Evolutionary conservation across 2,329 filamentous ascomycete species (phyloP).

Genomic region (Ascochyta pisi): DNA sequence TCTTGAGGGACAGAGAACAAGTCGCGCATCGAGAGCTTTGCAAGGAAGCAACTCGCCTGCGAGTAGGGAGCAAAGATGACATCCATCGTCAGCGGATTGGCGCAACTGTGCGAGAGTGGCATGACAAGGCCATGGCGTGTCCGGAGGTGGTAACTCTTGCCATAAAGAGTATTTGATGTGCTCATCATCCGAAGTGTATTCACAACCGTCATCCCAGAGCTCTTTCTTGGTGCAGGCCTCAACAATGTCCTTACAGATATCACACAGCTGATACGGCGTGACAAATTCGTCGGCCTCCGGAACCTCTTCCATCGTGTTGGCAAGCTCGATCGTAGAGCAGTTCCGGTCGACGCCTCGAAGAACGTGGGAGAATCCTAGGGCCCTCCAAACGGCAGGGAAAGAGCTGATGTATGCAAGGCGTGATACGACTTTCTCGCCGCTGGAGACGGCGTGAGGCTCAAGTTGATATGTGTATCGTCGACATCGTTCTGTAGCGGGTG

Average conservation of each 20-base stretch:
- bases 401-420: not conserved
- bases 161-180: no score
- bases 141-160: not conserved
- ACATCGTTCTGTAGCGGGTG: not conserved
- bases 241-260: not conserved
- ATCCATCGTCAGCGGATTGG: not conserved
- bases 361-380: not conserved
- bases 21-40: no score
- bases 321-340: not conserved
- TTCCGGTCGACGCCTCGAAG: not conserved
- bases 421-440: no score
- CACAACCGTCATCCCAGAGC: not conserved
- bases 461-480: no score
- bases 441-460: no score
- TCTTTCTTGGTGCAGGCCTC: not conserved
- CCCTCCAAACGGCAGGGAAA: not conserved
- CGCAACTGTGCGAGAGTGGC: not conserved
- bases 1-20: no score
- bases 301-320: not conserved
- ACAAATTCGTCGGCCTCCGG: not conserved
- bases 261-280: not conserved
- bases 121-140: not conserved
- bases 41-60: no score
- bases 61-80: not conserved
- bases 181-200: no score